A percentile compares a stretch with the other conserved stretches of the same genome.
Evolutionary conservation across 2,329 filamentous ascomycete genomes (phyloP).

Genomic region (Pyrenophora teres): DNA sequence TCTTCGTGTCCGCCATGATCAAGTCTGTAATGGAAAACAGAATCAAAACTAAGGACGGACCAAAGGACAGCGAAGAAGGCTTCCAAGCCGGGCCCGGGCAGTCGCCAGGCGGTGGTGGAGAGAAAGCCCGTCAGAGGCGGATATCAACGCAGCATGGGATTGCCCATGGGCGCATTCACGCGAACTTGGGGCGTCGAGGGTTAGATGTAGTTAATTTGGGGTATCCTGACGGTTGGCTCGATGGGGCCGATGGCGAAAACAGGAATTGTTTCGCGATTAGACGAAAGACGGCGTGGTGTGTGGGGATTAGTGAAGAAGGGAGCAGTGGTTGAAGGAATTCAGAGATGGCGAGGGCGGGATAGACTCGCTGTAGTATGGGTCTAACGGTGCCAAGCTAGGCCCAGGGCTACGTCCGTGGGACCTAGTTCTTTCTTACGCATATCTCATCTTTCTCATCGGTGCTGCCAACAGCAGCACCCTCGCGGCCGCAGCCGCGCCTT

Average conservation of each 20-base stretch:
- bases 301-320: slow-evolving; percentile 23
- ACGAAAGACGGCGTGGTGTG: slow-evolving; percentile 21
- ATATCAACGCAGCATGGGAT: slow-evolving; percentile 47
- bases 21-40: slow-evolving; percentile 27
- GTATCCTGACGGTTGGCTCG: slow-evolving; percentile 10
- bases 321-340: slow-evolving; percentile 34
- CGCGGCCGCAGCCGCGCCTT: slow-evolving; percentile 12
- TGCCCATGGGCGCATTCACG: slow-evolving; percentile 42
- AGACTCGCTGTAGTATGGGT: slow-evolving; percentile 23
- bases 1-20: slow-evolving; percentile 44
- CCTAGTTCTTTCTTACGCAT: slow-evolving; percentile 32
- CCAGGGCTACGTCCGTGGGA: slow-evolving; percentile 27
- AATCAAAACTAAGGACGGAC: slow-evolving; percentile 22
- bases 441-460: slow-evolving; percentile 27
- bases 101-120: slow-evolving; percentile 35
- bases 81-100: slow-evolving; percentile 27
- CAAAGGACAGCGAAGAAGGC: slow-evolving; percentile 27
- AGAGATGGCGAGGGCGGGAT: slow-evolving; percentile 25
- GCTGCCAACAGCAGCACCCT: slow-evolving; percentile 14
- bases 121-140: slow-evolving; percentile 34
- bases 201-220: slow-evolving; percentile 19
- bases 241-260: slow-evolving; percentile 28
- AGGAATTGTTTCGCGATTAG: slow-evolving; percentile 9
- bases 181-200: slow-evolving; percentile 28
- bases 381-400: slow-evolving; percentile 26